Base-by-base conservation (phyloP, 768 basidiomycete genomes). In the Tulasnella sp. region DNA sequence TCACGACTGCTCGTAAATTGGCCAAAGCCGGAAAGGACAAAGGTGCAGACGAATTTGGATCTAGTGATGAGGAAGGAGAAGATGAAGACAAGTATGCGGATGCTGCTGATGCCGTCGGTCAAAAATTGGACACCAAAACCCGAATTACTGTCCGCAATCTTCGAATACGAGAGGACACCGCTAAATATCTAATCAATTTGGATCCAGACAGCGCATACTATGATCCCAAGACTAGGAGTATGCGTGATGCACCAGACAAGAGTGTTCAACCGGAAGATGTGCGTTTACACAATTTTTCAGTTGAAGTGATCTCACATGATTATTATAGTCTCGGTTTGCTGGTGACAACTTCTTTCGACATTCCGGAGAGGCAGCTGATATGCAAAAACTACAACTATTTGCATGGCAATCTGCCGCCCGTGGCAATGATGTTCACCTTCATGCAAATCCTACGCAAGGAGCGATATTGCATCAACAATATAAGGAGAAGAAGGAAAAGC, bases 61-160 rank as follows among this genome's bases (percentile, higher is more conserved):
- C 88, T 27, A 90, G 87, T 63, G 87, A 90, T 56, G 92, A 96
- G 57, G 92, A 96, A 56, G 89, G 90, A 60, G 87, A 81, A 40
- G 93, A 96, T 59, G 90, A 95, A 63, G 91, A 95, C 67, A 95
- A 96, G 68, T 98, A 98, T 60, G 95, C 95, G 10, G 95, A 99
- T 61, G 83, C 87, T 20, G 93, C 93, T 9, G 93, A 99, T 60
- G 91, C 90, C 34, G 92, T 96, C 3, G 95, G 95, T 13, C 95
- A 99, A 65, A 95, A 96, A 65, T 70, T 98, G 59, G 95, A 99
- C 65, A 87, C 92, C 13, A 98, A 99, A 69, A 95, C 91, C 19
- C 83, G 95, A 48, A 92, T 99, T 52, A 98, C 95, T 15, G 95
- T 99, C 54, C 80, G 95, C 55, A 98, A 99, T 67, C 71, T 99